These are phyloP conservation scores for Exophiala sideris DNA, from an alignment of 2,329 filamentous ascomycete species.

Conservation along the genomic window DNA sequence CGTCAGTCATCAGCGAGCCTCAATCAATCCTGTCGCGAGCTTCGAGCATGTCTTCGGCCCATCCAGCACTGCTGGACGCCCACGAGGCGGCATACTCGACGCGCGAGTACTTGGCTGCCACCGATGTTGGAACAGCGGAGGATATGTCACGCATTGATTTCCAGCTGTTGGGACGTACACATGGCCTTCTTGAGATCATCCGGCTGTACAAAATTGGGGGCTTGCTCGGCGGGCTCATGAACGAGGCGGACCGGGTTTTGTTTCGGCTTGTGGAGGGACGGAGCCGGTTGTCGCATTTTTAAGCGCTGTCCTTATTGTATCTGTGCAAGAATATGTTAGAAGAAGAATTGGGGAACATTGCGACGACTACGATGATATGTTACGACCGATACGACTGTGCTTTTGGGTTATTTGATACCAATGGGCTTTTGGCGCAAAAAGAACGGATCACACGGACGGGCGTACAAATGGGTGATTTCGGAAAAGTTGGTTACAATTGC, in stretches of 20 bases:
- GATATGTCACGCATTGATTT: conserved; percentile 20
- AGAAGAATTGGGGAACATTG: background rate
- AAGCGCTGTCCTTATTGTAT: conserved; percentile 3
- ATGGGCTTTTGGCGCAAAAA: background rate
- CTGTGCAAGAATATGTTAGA: no score
- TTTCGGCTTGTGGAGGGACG: conserved; percentile 32
- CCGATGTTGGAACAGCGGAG: conserved; percentile 18
- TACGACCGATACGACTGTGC: conserved; percentile 12
- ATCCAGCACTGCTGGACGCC: conserved; percentile 21
- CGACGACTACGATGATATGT: conserved; percentile 10
- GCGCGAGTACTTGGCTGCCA: conserved; percentile 21
- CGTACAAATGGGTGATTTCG: no score
- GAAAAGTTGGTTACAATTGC: no score
- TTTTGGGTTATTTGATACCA: conserved; percentile 11
- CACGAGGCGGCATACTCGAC: conserved; percentile 20
- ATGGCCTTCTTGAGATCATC: conserved; percentile 33
- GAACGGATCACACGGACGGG: background rate
- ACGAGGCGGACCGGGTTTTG: conserved; percentile 35
- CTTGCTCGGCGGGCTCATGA: conserved; percentile 35
- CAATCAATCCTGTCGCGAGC: conserved; percentile 17
- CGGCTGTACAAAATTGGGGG: conserved; percentile 29
- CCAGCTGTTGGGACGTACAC: conserved; percentile 27
- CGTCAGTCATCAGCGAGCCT: conserved; percentile 17
- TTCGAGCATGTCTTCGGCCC: conserved; percentile 15
- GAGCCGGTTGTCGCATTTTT: conserved; percentile 32